Conservation (phyloP, 2,329 filamentous ascomycete species). For the Alternaria ventricosa region DNA sequence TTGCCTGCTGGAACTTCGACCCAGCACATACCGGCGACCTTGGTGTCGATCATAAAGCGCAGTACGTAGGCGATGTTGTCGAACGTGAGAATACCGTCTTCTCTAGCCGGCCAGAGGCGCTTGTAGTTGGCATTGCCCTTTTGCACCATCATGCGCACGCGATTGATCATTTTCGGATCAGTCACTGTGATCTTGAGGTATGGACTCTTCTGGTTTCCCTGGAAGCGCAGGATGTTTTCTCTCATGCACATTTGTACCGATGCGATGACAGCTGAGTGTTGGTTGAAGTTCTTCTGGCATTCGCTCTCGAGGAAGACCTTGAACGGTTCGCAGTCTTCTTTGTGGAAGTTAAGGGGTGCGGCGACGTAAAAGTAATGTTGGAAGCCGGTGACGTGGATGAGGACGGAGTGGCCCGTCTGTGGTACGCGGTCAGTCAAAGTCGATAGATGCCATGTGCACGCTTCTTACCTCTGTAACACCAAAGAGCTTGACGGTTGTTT, state of each 20-base stretch:
- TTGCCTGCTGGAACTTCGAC: slow-evolving; percentile 80
- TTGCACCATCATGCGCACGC: slow-evolving; percentile 78
- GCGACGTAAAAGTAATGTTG: slow-evolving; percentile 95
- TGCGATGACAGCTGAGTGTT: slow-evolving; percentile 75
- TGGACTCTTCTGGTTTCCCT: slow-evolving; percentile 88
- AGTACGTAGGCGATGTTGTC: slow-evolving; percentile 96
- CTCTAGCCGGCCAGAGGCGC: slow-evolving; percentile 73
- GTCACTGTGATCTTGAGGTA: slow-evolving; percentile 94
- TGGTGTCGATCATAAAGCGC: slow-evolving; percentile 97
- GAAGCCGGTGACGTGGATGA: slow-evolving; percentile 95
- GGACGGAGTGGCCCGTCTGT: slow-evolving; percentile 80
- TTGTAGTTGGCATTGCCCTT: slow-evolving; percentile 84
- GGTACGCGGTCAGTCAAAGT: slow-evolving; percentile 14
- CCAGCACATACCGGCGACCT: slow-evolving; percentile 97
- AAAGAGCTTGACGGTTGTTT: slow-evolving; percentile 85
- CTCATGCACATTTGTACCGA: slow-evolving; percentile 82
- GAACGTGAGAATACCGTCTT: slow-evolving; percentile 82
- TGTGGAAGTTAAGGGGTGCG: slow-evolving; percentile 81
- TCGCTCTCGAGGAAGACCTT: slow-evolving; percentile 80
- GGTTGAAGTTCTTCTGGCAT: slow-evolving; percentile 61
- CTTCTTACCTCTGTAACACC: slow-evolving; percentile 79
- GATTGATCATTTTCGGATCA: slow-evolving; percentile 83
- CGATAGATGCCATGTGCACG: background rate
- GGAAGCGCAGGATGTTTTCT: slow-evolving; percentile 92
- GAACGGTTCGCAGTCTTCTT: slow-evolving; percentile 78